Percentiles rank a stretch among this genome's conserved stretches.
phyloP scores from a whole-genome alignment of 1,139 yeast species.

The Scheffersomyces titani region DNA sequence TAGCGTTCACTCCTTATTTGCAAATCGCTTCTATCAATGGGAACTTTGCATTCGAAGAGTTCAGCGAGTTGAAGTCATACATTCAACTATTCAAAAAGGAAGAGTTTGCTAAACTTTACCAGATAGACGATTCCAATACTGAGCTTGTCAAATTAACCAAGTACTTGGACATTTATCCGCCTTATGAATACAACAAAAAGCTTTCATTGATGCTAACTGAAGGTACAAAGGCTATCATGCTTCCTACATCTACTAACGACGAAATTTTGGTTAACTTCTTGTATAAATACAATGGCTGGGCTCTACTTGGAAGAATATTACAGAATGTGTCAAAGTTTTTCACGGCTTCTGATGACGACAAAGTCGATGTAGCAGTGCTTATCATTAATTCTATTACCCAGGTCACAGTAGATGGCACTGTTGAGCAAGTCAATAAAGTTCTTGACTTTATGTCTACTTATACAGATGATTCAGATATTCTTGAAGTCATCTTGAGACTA shows the following conservation, averaged over 20 bases:
- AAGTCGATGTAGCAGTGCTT: constrained; percentile 43
- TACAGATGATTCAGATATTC: constrained; percentile 65
- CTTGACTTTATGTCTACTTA: constrained; percentile 59
- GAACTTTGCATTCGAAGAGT: constrained; percentile 64
- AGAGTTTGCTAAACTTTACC: constrained; percentile 39
- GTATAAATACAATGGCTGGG: constrained; percentile 83
- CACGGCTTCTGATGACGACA: constrained; percentile 34
- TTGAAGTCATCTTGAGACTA: constrained; percentile 65
- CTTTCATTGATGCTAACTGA: constrained; percentile 42
- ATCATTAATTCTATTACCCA: constrained; percentile 54
- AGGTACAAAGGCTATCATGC: constrained; percentile 72
- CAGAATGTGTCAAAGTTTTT: constrained; percentile 57
- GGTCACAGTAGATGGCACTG: constrained; percentile 46
- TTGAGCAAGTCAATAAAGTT: constrained; percentile 42
- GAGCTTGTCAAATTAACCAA: constrained; percentile 48
- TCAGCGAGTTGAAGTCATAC: constrained; percentile 60
- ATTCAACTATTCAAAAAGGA: constrained; percentile 45
- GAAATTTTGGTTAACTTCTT: constrained; percentile 68
- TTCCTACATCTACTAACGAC: constrained; percentile 47
- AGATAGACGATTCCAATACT: constrained; percentile 54
- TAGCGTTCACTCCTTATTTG: constrained; percentile 63
- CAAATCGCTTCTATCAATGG: constrained; percentile 64
- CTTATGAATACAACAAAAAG: constrained; percentile 48
- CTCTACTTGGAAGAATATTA: constrained; percentile 73
- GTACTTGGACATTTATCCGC: constrained; percentile 48